phyloP scores from a whole-genome alignment of 192 early-diverging fungal genomes.

The Entomortierella chlamydospora region DNA sequence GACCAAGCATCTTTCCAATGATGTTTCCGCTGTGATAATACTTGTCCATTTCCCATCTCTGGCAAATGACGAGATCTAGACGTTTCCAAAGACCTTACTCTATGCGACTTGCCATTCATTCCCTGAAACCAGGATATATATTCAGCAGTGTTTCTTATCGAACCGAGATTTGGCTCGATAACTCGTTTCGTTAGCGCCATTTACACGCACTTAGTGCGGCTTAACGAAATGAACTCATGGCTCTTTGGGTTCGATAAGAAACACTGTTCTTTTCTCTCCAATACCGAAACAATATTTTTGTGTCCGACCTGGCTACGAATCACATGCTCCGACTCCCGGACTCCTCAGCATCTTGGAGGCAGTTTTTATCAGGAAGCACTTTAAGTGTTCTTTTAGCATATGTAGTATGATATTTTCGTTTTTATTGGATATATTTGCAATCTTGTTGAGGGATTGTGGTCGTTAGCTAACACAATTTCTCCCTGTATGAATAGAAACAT shows the following conservation, averaged over 20 bases:
- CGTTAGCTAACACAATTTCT: not conserved
- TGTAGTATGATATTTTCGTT: slow-evolving; percentile 4
- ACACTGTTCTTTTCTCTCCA: slow-evolving; percentile 25
- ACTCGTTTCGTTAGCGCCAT: too few relatives aligned
- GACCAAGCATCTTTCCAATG: too few relatives aligned
- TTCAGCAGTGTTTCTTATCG: too few relatives aligned
- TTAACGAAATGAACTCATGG: too few relatives aligned
- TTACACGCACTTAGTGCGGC: too few relatives aligned
- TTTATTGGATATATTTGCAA: too few relatives aligned
- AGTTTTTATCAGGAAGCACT: slow-evolving; percentile 12
- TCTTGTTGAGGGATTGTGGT: not conserved
- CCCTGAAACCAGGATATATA: not conserved
- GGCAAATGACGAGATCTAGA: too few relatives aligned
- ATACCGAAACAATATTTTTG: slow-evolving; percentile 15
- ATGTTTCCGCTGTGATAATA: too few relatives aligned
- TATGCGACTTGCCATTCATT: not conserved
- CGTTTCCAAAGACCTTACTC: not conserved
- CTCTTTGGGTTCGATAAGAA: too few relatives aligned
- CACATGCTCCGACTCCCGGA: slow-evolving; percentile 29
- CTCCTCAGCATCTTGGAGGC: slow-evolving; percentile 20
- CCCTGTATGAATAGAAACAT: slow-evolving; percentile 14
- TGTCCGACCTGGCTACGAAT: slow-evolving; percentile 27
- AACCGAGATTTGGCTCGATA: too few relatives aligned
- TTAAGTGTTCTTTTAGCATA: slow-evolving; percentile 16
- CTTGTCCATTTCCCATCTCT: too few relatives aligned